Evolutionary conservation across 371 early-diverging fungal species (phyloP).

Genomic region (Chytridium lagenaria): DNA sequence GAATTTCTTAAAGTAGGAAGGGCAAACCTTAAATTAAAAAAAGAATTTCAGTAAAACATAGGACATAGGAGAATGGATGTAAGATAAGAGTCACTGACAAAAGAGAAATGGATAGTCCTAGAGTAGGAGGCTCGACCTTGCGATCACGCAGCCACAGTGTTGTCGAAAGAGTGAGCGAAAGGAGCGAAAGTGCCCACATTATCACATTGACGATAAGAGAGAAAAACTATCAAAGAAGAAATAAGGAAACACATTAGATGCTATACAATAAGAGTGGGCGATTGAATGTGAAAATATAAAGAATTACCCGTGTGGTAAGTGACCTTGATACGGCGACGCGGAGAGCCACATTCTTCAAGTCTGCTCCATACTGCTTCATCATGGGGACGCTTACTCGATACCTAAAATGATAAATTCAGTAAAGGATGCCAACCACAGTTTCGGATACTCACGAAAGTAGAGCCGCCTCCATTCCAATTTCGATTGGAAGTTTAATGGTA

Average conservation of each 20-base stretch:
- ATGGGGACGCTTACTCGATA: background rate
- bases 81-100: conserved; percentile 3
- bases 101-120: conserved; percentile 27
- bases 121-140: conserved; percentile 39
- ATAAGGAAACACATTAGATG: background rate
- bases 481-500: background rate
- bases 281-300: background rate
- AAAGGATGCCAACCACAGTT: background rate
- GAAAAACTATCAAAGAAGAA: background rate
- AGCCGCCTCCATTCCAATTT: conserved; percentile 22
- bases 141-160: conserved; percentile 42
- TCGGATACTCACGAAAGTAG: conserved; percentile 18
- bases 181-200: conserved; percentile 56
- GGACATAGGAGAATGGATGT: background rate
- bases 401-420: background rate
- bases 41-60: background rate
- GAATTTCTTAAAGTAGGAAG: background rate
- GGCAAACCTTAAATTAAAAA: background rate
- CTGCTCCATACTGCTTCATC: background rate
- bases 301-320: conserved; percentile 15
- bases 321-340: conserved; percentile 15
- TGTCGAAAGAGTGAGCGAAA: conserved; percentile 48
- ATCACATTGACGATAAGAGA: conserved; percentile 26
- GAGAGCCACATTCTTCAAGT: background rate
- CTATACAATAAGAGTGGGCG: background rate